Conservation (phyloP, 2,329 filamentous ascomycete species). For the Monilinia laxa region DNA sequence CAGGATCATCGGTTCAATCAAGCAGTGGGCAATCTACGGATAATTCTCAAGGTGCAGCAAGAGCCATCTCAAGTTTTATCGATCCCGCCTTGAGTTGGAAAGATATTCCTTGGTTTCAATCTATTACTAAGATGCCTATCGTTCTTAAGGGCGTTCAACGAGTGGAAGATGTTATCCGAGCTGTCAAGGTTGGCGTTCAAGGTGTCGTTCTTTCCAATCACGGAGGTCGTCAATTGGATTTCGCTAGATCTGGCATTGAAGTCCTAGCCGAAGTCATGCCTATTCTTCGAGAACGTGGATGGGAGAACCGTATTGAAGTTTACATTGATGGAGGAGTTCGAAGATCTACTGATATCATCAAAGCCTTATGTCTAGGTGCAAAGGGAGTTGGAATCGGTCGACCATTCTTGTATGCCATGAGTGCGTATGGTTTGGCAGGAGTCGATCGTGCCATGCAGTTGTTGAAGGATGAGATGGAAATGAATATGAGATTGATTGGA, state of each 20-base stretch:
- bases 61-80: constrained; percentile 95
- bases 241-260: constrained; percentile 84
- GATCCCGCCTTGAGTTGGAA: constrained; percentile 92
- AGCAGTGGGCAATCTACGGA: constrained; percentile 69
- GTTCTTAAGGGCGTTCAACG: constrained; percentile 95
- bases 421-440: constrained; percentile 80
- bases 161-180: constrained; percentile 88
- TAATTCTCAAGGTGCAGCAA: constrained; percentile 85
- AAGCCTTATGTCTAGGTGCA: constrained; percentile 89
- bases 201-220: constrained; percentile 96
- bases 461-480: constrained; percentile 94
- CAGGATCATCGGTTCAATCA: constrained; percentile 77
- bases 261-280: constrained; percentile 93
- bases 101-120: constrained; percentile 89
- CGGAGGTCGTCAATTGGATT: constrained; percentile 91
- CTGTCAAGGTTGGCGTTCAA: constrained; percentile 78
- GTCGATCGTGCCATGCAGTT: constrained; percentile 92
- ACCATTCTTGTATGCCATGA: constrained; percentile 96
- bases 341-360: constrained; percentile 90
- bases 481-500: constrained; percentile 96
- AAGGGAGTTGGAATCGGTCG: constrained; percentile 90
- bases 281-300: constrained; percentile 69
- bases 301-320: constrained; percentile 77
- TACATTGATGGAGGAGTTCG: constrained; percentile 90
- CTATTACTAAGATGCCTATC: constrained; percentile 91